A percentile compares a stretch with the other conserved stretches of the same genome.
Conservation (phyloP, 805 yeast species). For the Starmerella floricola region DNA sequence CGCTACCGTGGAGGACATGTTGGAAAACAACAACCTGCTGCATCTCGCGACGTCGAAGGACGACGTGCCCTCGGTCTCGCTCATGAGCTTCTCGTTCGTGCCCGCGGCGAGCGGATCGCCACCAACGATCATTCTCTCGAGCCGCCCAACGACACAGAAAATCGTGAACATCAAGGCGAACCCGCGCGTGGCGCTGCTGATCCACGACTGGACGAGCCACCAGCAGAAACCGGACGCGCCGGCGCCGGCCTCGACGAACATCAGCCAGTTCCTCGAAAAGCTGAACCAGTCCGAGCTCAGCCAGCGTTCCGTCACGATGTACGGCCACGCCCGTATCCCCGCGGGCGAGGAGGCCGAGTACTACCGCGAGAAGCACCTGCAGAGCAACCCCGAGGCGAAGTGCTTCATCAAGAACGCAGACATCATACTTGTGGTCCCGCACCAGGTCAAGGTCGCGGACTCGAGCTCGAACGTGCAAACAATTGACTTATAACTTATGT, state of each 20-base stretch:
- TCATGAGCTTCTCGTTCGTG: slow-evolving; percentile 73
- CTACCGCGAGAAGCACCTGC: slow-evolving; percentile 50
- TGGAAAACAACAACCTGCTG: slow-evolving; percentile 30
- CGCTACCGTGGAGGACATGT: slow-evolving; percentile 13
- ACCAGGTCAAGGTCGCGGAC: slow-evolving; percentile 68
- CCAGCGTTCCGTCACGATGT: slow-evolving; percentile 68
- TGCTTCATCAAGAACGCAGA: slow-evolving; percentile 54
- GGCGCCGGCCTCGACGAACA: slow-evolving; percentile 16
- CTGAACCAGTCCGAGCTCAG: slow-evolving; percentile 71
- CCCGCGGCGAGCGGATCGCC: slow-evolving; percentile 22
- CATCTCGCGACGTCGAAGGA: slow-evolving; percentile 75
- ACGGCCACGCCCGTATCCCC: slow-evolving; percentile 53
- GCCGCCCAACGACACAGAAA: slow-evolving; percentile 61
- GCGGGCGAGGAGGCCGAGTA: slow-evolving; percentile 41
- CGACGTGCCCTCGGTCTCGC: slow-evolving; percentile 69
- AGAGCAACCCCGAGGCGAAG: slow-evolving; percentile 56
- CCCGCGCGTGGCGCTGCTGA: slow-evolving; percentile 66
- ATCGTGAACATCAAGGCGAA: slow-evolving; percentile 55
- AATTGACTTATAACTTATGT: slow-evolving; percentile 7
- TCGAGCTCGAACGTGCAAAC: slow-evolving; percentile 17
- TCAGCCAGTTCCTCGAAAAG: slow-evolving; percentile 53
- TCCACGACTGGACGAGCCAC: slow-evolving; percentile 68
- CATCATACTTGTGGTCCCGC: slow-evolving; percentile 51
- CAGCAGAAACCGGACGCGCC: slow-evolving; percentile 39
- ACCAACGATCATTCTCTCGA: slow-evolving; percentile 42